Evolutionary conservation across 352 stramenopile species (phyloP), one percentile per base, ranked within the genome.

Genomic region (Globisporangium spiculum): DNA sequence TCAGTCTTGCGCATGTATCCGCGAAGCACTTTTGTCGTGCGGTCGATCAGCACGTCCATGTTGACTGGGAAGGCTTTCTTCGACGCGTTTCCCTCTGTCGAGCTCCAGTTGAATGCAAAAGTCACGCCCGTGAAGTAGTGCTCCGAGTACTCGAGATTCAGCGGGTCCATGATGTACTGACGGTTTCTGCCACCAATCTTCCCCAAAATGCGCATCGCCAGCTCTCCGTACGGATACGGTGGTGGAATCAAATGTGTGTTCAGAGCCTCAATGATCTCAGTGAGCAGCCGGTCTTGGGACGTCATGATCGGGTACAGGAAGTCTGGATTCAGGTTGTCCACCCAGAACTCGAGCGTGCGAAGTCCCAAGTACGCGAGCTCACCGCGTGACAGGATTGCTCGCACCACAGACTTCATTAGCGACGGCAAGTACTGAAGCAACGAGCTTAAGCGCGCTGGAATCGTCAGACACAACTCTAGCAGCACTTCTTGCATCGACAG

Each of bases 311-410:
- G 88, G 75, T 98, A 98, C 32, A 99, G 73, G 71, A 98, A 99
- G 65, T 99, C 94, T 6, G 97, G 92, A 75, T 99, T 98, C 18
- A 99, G 76, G 74, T 99, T 99, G 75, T 99, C 97, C 8, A 99
- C 92, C 98, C 97, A 99, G 75, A 99, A 99, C 79, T 99, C 97
- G 1, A 99, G 82, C 26, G 94, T 99, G 6, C 94, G 85, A 34
- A 99, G 75, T 38, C 93, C 97, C 44, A 99, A 80, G 65, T 98
- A 99, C 14, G 97, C 90, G 2, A 99, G 79, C 76, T 99, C 97
- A 18, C 95, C 96, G 1, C 95, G 88, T 16, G 93, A 98, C 65
- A 98, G 67, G 12, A 99, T 94, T 9, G 97, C 96, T 46, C 88
- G 86, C 50, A 99, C 89, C 46, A 99, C 97, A 4, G 98, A 92